phyloP scores from a whole-genome alignment of 495 filamentous ascomycete species.

The Xylaria palmicola region DNA sequence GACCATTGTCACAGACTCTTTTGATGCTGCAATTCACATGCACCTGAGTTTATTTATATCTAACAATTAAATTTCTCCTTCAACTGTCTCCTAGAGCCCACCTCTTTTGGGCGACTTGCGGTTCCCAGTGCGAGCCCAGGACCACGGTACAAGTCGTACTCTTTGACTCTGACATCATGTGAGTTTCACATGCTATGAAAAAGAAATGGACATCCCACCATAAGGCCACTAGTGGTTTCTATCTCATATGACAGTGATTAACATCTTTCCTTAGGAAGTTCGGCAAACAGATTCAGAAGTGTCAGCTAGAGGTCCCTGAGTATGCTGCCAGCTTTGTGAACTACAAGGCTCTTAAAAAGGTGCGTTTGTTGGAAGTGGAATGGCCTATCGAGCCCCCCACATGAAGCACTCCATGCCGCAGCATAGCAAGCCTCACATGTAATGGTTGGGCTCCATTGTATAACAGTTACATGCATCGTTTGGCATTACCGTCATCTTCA shows the following conservation, averaged over 20 bases:
- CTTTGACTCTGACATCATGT: constrained; percentile 29
- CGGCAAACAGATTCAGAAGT: constrained; percentile 97
- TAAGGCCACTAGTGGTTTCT: not conserved
- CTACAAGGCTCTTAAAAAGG: constrained; percentile 99
- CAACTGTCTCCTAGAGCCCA: not conserved
- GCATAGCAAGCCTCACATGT: not conserved
- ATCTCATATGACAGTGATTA: not conserved
- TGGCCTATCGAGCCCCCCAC: not conserved
- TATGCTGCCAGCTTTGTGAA: constrained; percentile 99
- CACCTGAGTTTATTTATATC: constrained; percentile 11
- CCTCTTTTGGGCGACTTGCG: not conserved
- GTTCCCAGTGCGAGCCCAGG: not conserved
- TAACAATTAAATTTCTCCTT: not conserved
- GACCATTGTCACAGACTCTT: not conserved
- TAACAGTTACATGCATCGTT: not conserved
- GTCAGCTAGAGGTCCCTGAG: constrained; percentile 97
- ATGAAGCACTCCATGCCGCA: not conserved
- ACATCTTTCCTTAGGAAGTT: constrained; percentile 74
- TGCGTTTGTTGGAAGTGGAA: constrained; percentile 35
- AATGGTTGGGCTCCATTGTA: not conserved
- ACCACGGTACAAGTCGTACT: constrained; percentile 2
- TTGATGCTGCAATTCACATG: constrained; percentile 17
- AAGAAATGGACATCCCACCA: not conserved
- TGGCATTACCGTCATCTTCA: not conserved
- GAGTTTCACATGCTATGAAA: constrained; percentile 16